phyloP scores from a whole-genome alignment of 202 grass and related monocot species.

The Saccharum hybrid region DNA sequence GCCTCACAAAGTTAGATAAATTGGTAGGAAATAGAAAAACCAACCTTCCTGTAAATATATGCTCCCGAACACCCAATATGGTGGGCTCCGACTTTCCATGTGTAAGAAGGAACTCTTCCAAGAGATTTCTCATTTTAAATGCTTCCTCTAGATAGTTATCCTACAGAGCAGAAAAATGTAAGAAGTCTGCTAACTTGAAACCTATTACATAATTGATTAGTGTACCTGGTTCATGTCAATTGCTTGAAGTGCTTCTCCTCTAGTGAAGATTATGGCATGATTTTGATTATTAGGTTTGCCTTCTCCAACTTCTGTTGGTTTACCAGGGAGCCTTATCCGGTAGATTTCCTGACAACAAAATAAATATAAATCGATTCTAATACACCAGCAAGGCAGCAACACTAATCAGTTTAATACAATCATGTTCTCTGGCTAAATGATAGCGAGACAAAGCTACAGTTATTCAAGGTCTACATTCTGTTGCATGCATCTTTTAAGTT shows the following conservation, averaged over 20 bases:
- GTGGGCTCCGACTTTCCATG: slow-evolving; percentile 64
- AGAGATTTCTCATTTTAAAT: slow-evolving; percentile 96
- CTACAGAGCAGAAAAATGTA: slow-evolving; percentile 52
- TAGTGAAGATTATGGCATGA: slow-evolving; percentile 96
- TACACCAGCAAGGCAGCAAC: neutral
- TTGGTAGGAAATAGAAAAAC: slow-evolving; percentile 29
- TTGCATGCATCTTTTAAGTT: too few relatives aligned
- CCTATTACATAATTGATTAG: slow-evolving; percentile 19
- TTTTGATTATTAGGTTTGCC: slow-evolving; percentile 99
- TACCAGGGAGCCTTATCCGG: slow-evolving; percentile 86
- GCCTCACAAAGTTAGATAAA: slow-evolving; percentile 4
- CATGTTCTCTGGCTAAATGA: slow-evolving; percentile 21
- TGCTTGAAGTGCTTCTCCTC: slow-evolving; percentile 95
- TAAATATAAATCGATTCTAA: slow-evolving; percentile 38
- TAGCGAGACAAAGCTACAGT: neutral
- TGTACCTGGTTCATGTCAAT: slow-evolving; percentile 98
- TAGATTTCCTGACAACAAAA: slow-evolving; percentile 83
- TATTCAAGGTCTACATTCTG: neutral
- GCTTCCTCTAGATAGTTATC: slow-evolving; percentile 98
- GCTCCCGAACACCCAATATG: slow-evolving; percentile 95
- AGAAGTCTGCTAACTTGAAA: slow-evolving; percentile 28
- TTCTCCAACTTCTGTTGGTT: slow-evolving; percentile 91
- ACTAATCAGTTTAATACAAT: slow-evolving; percentile 24
- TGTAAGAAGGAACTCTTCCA: slow-evolving; percentile 73
- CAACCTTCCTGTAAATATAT: slow-evolving; percentile 98